Evolutionary conservation across 306 rosid genomes (phyloP).

Genomic region (Mimosa pudica): DNA sequence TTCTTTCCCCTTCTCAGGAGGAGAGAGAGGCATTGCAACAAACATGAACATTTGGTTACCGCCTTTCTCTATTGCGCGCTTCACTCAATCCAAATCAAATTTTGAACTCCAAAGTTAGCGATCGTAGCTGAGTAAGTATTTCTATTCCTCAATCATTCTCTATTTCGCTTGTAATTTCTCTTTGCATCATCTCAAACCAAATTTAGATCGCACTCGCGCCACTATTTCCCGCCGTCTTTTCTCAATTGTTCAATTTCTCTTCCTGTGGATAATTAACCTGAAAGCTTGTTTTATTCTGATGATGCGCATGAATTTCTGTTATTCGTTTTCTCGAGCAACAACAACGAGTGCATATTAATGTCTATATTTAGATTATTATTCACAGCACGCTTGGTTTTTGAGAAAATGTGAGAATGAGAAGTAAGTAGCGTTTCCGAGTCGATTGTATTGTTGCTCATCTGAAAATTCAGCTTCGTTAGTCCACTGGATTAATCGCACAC

Average conservation of each 20-base stretch:
- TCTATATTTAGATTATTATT: conserved; percentile 15
- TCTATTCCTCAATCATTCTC: not conserved
- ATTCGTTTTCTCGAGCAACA: conserved; percentile 3
- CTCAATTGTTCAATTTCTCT: conserved; percentile 18
- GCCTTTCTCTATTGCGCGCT: not conserved
- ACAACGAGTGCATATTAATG: not conserved
- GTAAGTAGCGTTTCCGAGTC: conserved; percentile 3
- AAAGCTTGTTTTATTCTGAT: not conserved
- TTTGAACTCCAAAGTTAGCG: not conserved
- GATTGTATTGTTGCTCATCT: not conserved
- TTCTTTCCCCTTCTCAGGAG: conserved; percentile 1
- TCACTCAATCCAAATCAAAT: conserved; percentile 5
- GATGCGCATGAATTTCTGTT: not conserved
- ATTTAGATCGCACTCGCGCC: conserved; percentile 8
- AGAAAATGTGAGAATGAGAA: conserved; percentile 18
- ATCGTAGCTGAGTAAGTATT: conserved; percentile 8
- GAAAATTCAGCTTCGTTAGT: conserved; percentile 6
- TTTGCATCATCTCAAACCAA: conserved; percentile 5
- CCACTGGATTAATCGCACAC: not conserved
- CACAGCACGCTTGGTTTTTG: conserved; percentile 8
- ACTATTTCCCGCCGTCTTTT: conserved; percentile 4
- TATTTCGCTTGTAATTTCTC: not conserved
- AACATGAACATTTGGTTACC: conserved; percentile 1
- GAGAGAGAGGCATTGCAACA: conserved; percentile 1
- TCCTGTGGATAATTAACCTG: conserved; percentile 21